Conservation (phyloP, 352 stramenopile genomes). For the Phytophthora ohioensis region DNA sequence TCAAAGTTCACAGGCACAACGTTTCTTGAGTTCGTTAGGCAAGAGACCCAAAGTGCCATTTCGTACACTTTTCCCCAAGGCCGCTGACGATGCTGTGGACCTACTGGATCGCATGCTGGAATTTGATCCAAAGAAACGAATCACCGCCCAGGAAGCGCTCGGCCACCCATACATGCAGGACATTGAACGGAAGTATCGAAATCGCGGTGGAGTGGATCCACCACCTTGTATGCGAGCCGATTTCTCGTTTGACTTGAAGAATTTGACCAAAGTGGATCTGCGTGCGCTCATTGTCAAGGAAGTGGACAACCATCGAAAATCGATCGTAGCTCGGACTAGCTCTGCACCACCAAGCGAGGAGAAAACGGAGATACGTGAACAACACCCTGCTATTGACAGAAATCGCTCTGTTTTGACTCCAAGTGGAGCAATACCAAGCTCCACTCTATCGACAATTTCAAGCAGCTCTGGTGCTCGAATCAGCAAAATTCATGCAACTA, state of each 20-base stretch:
- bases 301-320: conserved; percentile 65
- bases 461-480: conserved; percentile 31
- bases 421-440: conserved; percentile 2
- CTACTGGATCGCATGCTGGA: conserved; percentile 70
- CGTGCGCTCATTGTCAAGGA: conserved; percentile 76
- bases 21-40: conserved; percentile 71
- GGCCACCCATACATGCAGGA: conserved; percentile 75
- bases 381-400: conserved; percentile 13
- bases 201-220: conserved; percentile 42
- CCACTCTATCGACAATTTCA: conserved; percentile 5
- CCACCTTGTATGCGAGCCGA: conserved; percentile 50
- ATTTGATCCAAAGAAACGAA: conserved; percentile 68
- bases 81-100: conserved; percentile 64
- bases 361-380: neutral
- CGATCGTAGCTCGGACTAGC: conserved; percentile 2
- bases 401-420: neutral
- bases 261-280: conserved; percentile 75
- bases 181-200: conserved; percentile 73
- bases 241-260: conserved; percentile 82
- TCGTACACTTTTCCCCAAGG: conserved; percentile 57
- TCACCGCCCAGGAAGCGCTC: conserved; percentile 69
- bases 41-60: conserved; percentile 69
- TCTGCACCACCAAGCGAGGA: neutral
- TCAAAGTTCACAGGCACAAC: conserved; percentile 78
- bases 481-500: conserved; percentile 57